These are phyloP conservation scores for Endoconidiophora laricicola DNA, from an alignment of 2,329 filamentous ascomycete species.

Conservation along the genomic window DNA sequence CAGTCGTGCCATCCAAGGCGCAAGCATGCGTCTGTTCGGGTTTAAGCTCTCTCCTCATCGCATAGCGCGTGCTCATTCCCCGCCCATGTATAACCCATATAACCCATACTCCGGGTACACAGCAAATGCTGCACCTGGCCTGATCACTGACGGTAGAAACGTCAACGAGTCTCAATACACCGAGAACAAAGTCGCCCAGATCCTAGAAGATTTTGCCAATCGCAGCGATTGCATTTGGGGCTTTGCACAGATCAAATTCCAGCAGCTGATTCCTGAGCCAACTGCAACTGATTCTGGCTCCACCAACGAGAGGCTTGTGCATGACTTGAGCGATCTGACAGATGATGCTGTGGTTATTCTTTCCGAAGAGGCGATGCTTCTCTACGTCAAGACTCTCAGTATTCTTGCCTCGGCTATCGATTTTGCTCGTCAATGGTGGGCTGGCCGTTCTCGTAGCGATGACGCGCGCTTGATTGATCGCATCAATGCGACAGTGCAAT, in stretches of 20 bases:
- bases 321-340: constrained; percentile 51
- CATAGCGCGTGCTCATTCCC: constrained; percentile 46
- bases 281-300: constrained; percentile 35
- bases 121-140: constrained; percentile 40
- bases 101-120: constrained; percentile 47
- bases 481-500: constrained; percentile 89
- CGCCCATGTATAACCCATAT: constrained; percentile 66
- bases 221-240: constrained; percentile 92
- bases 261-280: constrained; percentile 77
- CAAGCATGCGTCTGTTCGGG: constrained; percentile 59
- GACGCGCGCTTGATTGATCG: constrained; percentile 43
- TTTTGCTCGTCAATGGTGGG: constrained; percentile 86
- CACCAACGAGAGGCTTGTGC: constrained; percentile 30
- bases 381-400: constrained; percentile 88
- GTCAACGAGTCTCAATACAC: constrained; percentile 45
- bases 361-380: constrained; percentile 83
- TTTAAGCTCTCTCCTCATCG: constrained; percentile 52
- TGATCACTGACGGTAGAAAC: constrained; percentile 50
- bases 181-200: constrained; percentile 59
- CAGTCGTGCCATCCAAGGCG: constrained; percentile 87
- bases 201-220: constrained; percentile 82
- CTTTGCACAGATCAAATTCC: constrained; percentile 96
- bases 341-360: constrained; percentile 71
- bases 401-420: constrained; percentile 91
- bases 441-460: constrained; percentile 55